Evolutionary conservation across 1,284 basidiomycete genomes (phyloP).

Genomic region (Trichosporon sp.): DNA sequence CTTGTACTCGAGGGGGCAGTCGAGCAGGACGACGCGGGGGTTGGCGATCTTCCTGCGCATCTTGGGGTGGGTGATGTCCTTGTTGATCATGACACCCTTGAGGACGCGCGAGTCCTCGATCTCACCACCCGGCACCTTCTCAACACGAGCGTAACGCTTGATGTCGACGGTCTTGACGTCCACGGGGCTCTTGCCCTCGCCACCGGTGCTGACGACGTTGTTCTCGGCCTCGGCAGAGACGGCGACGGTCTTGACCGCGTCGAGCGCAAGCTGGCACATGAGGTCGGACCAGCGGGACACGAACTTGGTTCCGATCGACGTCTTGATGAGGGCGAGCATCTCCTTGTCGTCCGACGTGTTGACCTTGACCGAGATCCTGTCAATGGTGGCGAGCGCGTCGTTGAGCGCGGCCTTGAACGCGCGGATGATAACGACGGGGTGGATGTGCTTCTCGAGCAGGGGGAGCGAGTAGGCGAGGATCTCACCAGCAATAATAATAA

Average conservation of each 20-base stretch:
- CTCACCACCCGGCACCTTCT: conserved; percentile 95
- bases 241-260: conserved; percentile 81
- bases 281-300: conserved; percentile 93
- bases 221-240: conserved; percentile 53
- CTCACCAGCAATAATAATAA: conserved; percentile 66
- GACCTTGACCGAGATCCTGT: conserved; percentile 79
- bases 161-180: conserved; percentile 87
- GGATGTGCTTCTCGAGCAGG: conserved; percentile 91
- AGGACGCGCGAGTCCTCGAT: conserved; percentile 89
- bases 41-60: conserved; percentile 90
- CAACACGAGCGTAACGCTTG: conserved; percentile 95
- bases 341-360: conserved; percentile 79
- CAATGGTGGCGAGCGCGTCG: conserved; percentile 75
- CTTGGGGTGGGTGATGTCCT: conserved; percentile 96
- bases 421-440: conserved; percentile 97
- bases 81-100: conserved; percentile 93
- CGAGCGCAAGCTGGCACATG: conserved; percentile 91
- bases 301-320: conserved; percentile 98
- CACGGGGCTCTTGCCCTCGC: conserved; percentile 21
- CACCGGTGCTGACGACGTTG: conserved; percentile 49
- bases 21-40: conserved; percentile 83
- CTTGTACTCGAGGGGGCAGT: conserved; percentile 98
- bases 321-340: conserved; percentile 97
- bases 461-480: conserved; percentile 37
- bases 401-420: conserved; percentile 95